phyloP scores from a whole-genome alignment of 1,139 yeast genomes.

The Diutina catenulata region DNA sequence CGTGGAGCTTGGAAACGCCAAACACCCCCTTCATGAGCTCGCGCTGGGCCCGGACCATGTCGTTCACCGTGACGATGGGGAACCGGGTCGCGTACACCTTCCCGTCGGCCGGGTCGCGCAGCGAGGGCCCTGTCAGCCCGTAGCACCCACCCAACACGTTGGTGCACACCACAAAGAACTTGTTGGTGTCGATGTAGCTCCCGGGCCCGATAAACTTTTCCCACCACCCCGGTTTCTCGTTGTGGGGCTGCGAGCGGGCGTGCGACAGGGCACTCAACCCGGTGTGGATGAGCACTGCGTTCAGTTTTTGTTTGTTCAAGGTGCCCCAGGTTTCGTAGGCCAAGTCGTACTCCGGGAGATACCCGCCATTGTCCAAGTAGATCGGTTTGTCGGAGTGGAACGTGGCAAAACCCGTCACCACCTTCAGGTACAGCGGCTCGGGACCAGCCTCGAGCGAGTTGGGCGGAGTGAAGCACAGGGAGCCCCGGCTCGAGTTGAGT shows the following conservation, averaged over 20 bases:
- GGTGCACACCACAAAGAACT: conserved; percentile 75
- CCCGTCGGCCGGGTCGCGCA: conserved; percentile 58
- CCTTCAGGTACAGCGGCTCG: conserved; percentile 72
- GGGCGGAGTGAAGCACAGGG: conserved; percentile 13
- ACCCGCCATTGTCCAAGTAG: conserved; percentile 73
- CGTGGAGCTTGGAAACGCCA: conserved; percentile 53
- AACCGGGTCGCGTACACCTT: conserved; percentile 74
- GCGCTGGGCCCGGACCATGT: conserved; percentile 85
- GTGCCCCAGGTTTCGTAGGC: conserved; percentile 93
- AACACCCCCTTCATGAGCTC: conserved; percentile 50
- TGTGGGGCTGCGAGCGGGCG: conserved; percentile 73
- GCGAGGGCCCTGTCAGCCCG: conserved; percentile 91
- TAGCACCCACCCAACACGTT: conserved; percentile 91
- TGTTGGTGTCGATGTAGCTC: conserved; percentile 65
- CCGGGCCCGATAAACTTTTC: conserved; percentile 86
- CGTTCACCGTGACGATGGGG: conserved; percentile 77
- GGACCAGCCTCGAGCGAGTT: conserved; percentile 59
- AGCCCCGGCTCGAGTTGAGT: conserved; percentile 13
- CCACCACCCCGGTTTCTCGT: conserved; percentile 88
- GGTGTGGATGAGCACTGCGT: conserved; percentile 74
- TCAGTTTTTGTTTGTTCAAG: conserved; percentile 38
- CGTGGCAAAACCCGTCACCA: conserved; percentile 54
- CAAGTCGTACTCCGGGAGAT: conserved; percentile 57
- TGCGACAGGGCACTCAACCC: conserved; percentile 92
- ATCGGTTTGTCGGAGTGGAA: conserved; percentile 48